Evolutionary conservation across 495 filamentous ascomycete species (phyloP).

Genomic region (Thermothielavioides terrestris): DNA sequence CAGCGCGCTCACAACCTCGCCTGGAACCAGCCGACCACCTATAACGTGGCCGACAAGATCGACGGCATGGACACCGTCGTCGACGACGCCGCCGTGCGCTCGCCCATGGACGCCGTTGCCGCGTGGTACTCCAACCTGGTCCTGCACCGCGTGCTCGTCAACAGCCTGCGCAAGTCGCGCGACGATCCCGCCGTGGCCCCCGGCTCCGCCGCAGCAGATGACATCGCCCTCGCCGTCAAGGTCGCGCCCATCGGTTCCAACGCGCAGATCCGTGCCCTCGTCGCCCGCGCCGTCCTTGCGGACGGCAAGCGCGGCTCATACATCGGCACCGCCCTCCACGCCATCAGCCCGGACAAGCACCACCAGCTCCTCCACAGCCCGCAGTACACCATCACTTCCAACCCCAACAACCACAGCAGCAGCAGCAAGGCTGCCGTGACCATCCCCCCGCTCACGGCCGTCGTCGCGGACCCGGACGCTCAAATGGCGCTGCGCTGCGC

Average conservation of each 20-base stretch:
- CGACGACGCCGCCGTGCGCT: slow-evolving; percentile 77
- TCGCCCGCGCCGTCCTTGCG: slow-evolving; percentile 55
- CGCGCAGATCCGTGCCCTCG: slow-evolving; percentile 67
- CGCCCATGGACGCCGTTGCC: slow-evolving; percentile 80
- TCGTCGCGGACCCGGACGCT: slow-evolving; percentile 51
- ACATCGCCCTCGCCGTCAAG: slow-evolving; percentile 59
- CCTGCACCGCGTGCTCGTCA: slow-evolving; percentile 61
- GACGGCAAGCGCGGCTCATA: slow-evolving; percentile 44
- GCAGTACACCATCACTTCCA: no score
- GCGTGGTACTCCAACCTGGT: slow-evolving; percentile 80
- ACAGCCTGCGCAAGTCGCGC: slow-evolving; percentile 40
- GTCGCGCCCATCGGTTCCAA: slow-evolving; percentile 73
- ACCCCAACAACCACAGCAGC: no score
- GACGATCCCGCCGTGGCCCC: slow-evolving; percentile 28
- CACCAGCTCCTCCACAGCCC: no score
- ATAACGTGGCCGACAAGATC: slow-evolving; percentile 51
- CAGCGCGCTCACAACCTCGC: slow-evolving; percentile 87
- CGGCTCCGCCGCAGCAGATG: slow-evolving; percentile 39
- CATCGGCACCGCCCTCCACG: slow-evolving; percentile 47
- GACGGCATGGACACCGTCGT: slow-evolving; percentile 76
- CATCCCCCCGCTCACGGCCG: slow-evolving; percentile 23
- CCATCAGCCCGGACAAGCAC: slow-evolving; percentile 41
- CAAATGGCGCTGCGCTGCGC: slow-evolving; percentile 68
- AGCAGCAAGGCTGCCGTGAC: slow-evolving; percentile 18
- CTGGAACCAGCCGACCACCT: slow-evolving; percentile 70